These are phyloP conservation scores for Corynespora cassiicola DNA, from an alignment of 2,329 filamentous ascomycete species.

Conservation along the genomic window DNA sequence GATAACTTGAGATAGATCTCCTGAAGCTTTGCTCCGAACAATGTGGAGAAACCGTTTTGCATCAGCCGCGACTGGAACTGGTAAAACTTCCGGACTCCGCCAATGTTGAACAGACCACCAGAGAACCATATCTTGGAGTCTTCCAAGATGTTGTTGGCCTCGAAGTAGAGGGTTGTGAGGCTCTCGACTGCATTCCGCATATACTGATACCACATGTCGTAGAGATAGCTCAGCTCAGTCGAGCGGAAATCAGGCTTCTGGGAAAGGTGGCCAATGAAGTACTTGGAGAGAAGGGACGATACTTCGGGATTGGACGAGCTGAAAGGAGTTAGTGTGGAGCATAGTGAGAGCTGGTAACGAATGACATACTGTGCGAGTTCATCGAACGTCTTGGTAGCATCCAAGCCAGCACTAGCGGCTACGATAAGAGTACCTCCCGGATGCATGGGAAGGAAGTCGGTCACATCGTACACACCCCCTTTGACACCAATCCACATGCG, in stretches of 20 bases:
- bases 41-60: constrained; percentile 57
- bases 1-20: constrained; percentile 61
- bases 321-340: too few relatives aligned
- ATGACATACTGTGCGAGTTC: constrained; percentile 61
- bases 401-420: constrained; percentile 62
- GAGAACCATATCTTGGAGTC: constrained; percentile 56
- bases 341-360: too few relatives aligned
- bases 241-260: constrained; percentile 56
- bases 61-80: constrained; percentile 60
- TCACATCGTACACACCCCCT: constrained; percentile 61
- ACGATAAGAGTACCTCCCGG: constrained; percentile 62
- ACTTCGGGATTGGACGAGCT: constrained; percentile 64
- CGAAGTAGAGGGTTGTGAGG: constrained; percentile 60
- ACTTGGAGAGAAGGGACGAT: constrained; percentile 59
- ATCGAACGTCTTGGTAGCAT: constrained; percentile 61
- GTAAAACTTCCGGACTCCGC: constrained; percentile 60
- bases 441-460: constrained; percentile 61
- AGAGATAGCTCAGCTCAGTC: constrained; percentile 53
- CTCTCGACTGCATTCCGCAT: constrained; percentile 59
- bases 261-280: constrained; percentile 60
- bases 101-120: constrained; percentile 56
- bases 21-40: constrained; percentile 61
- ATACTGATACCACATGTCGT: constrained; percentile 60
- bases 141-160: constrained; percentile 60
- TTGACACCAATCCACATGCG: constrained; percentile 62